Base-by-base conservation (phyloP, 2,329 filamentous ascomycete genomes). In the Amylocarpus encephaloides region DNA sequence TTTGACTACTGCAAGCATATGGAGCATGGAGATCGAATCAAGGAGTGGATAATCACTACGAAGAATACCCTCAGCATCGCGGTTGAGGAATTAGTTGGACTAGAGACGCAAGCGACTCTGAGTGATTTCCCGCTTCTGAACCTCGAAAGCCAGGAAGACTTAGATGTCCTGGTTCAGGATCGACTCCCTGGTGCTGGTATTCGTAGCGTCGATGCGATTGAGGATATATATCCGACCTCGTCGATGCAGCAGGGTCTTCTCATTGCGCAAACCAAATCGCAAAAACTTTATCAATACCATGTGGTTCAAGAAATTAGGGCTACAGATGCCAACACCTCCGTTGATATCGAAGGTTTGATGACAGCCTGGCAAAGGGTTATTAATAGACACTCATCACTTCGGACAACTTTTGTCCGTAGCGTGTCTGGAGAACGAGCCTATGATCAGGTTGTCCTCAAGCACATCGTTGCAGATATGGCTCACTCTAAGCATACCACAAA, bases 391-490 rank as follows among this genome's bases (percentile, higher is more conserved):
- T 43, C 42, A 12, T 34, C 47, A 2, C 44, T 53, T 7, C 42
- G 51, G 4, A 53, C 51, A 3, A 40, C 48, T 10, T 53, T 53
- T 40, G 48, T 62, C 29, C 58, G 62, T 15, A 49, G 58, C 51
- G 18, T 50, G 9, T 50, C 49, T 45, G 42, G 53, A 16, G 22
- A 43, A 15, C 52, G 43, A 16, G 16, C 50, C 12, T 62, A 57
- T 39, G 59, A 64, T 16, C 63, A 65, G 41, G 53, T 65, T 10
- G 61, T 64, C 1, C 39, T 64, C 35, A 59, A 56, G 26, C n/a
- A n/a, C n/a, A n/a, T n/a, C n/a, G n/a, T n/a, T n/a, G n/a, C n/a
- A n/a, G n/a, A n/a, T n/a, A n/a, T n/a, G n/a, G n/a, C n/a, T n/a
- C n/a, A n/a, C n/a, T n/a, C n/a, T n/a, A n/a, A n/a, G n/a, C n/a